Conservation (phyloP, 331 rosid genomes). For the Malus hybrid region DNA sequence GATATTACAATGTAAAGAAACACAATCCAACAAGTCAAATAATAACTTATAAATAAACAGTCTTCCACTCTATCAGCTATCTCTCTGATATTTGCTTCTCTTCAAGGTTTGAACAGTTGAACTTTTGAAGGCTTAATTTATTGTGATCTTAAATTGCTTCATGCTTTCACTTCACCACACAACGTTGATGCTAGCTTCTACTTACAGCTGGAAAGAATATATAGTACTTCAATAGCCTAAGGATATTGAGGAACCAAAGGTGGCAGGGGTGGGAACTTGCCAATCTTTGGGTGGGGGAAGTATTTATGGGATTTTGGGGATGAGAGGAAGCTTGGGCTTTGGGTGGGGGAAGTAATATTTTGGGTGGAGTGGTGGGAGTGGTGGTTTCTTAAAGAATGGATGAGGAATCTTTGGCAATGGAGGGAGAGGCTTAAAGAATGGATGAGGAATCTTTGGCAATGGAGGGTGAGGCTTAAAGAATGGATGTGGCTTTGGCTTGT, state of each 20-base stretch:
- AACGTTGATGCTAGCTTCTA: neutral
- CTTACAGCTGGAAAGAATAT: neutral
- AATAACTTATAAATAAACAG: neutral
- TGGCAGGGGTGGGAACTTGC: conserved; percentile 30
- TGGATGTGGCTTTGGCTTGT: conserved; percentile 15
- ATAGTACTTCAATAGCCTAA: neutral
- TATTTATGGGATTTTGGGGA: neutral
- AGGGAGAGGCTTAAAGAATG: neutral
- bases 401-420: conserved; percentile 12
- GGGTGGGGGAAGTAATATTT: conserved; percentile 29
- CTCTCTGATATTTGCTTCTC: neutral
- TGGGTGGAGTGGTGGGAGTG: conserved; percentile 24
- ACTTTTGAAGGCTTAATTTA: conserved; percentile 17
- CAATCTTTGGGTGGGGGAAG: conserved; percentile 31
- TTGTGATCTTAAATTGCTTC: neutral
- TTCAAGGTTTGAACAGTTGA: neutral
- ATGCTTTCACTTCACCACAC: neutral
- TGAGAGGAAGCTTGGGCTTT: neutral
- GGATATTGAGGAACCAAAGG: conserved; percentile 23
- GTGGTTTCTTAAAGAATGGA: conserved; percentile 14
- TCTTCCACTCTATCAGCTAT: neutral
- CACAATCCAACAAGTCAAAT: neutral
- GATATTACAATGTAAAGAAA: neutral
- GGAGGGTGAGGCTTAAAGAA: neutral
- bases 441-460: conserved; percentile 12